phyloP scores from a whole-genome alignment of 192 early-diverging fungal species.

The Coemansia sp. region DNA sequence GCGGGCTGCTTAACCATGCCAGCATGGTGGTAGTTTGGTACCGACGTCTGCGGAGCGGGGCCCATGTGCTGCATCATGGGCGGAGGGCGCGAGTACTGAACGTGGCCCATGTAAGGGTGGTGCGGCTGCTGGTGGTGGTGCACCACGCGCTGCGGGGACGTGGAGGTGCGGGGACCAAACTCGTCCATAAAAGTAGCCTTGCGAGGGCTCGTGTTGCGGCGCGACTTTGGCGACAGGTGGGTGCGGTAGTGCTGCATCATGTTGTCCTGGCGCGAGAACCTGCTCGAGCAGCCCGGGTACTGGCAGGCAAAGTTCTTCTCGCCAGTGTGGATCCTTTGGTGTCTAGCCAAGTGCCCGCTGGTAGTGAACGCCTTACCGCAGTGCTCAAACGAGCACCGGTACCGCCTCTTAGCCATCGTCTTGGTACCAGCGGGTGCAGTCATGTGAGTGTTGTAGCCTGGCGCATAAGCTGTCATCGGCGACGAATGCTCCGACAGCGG shows the following conservation, averaged over 20 bases:
- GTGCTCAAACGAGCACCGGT: constrained; percentile 60
- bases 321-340: constrained; percentile 79
- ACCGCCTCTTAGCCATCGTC: constrained; percentile 64
- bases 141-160: not conserved
- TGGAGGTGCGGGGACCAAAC: not conserved
- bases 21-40: not conserved
- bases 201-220: constrained; percentile 46
- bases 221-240: constrained; percentile 70
- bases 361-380: constrained; percentile 81
- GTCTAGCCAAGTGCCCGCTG: constrained; percentile 81
- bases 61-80: constrained; percentile 1
- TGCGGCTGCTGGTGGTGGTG: constrained; percentile 3
- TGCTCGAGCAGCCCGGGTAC: constrained; percentile 64
- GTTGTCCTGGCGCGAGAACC: constrained; percentile 79
- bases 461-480: constrained; percentile 16
- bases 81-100: constrained; percentile 2
- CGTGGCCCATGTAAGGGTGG: constrained; percentile 5
- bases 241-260: constrained; percentile 86
- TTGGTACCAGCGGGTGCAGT: constrained; percentile 19
- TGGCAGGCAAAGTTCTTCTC: constrained; percentile 76
- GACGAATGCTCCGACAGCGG: not conserved
- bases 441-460: constrained; percentile 4
- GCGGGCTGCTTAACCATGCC: not conserved
- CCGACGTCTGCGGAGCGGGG: not conserved
- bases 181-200: constrained; percentile 29